Percentiles rank a stretch among this genome's conserved stretches.
phyloP scores from a whole-genome alignment of 2,329 filamentous ascomycete species.

The Exophiala sp. region DNA sequence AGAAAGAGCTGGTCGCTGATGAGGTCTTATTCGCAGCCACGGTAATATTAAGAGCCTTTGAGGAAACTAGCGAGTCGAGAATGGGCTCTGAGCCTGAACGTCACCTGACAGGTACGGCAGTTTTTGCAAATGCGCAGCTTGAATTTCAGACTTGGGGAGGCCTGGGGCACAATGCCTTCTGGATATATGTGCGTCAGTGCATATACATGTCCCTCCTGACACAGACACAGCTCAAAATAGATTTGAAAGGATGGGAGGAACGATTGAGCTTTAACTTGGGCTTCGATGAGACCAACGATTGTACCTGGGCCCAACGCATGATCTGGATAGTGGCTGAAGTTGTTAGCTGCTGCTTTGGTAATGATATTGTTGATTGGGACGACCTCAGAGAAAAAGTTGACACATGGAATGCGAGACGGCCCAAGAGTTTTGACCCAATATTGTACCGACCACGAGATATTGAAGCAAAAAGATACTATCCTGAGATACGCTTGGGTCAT shows the following conservation, averaged over 20 bases:
- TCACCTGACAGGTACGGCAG: conserved; percentile 4
- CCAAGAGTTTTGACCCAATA: neutral
- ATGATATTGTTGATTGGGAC: conserved; percentile 15
- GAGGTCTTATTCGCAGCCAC: conserved; percentile 41
- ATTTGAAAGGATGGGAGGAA: conserved; percentile 19
- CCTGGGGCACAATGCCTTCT: conserved; percentile 30
- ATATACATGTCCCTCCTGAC: conserved; percentile 34
- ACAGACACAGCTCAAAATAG: conserved; percentile 31
- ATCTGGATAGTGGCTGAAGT: conserved; percentile 33
- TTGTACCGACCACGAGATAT: neutral
- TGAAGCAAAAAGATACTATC: neutral
- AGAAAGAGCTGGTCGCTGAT: conserved; percentile 39
- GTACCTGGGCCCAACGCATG: conserved; percentile 42
- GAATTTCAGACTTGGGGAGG: conserved; percentile 13
- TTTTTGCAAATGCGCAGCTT: conserved; percentile 31
- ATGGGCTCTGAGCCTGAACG: conserved; percentile 1
- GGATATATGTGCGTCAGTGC: conserved; percentile 32
- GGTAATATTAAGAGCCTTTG: conserved; percentile 39
- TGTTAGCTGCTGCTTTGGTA: conserved; percentile 29
- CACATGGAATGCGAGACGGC: neutral
- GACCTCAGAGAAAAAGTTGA: neutral
- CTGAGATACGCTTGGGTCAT: neutral
- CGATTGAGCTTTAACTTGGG: conserved; percentile 35
- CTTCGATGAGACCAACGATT: conserved; percentile 38
- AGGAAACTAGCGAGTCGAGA: conserved; percentile 40